Evolutionary conservation across 2,329 filamentous ascomycete species (phyloP), one percentile per base, ranked within the genome.

Genomic region (Fusarium sambucinum): DNA sequence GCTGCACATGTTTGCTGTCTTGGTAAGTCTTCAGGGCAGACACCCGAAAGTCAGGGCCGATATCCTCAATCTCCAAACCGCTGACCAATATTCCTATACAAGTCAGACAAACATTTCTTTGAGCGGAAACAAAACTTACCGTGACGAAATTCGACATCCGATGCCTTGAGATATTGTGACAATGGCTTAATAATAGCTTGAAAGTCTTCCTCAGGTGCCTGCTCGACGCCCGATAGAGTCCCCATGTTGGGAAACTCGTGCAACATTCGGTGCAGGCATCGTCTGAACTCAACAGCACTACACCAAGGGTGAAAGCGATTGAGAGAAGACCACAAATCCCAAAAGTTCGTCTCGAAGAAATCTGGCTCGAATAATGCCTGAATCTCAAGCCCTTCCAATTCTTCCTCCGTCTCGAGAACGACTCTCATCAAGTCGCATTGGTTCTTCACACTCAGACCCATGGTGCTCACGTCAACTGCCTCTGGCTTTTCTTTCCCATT

Each of bases 181-280:
- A 74, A 58, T 1, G 72, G 72, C 38, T 72, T 74, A 12, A 74
- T 74, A 13, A 74, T 74, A 17, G 72, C 69, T 35, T 73, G 62
- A 9, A 74, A 74, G 17, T 74, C 72, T 19, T 74, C 72, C 50
- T 74, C 72, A 0, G 72, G 72, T 1, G 72, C 72, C 21, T 74
- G 72, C 30, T 74, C 67, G 6, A 74, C 65, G 2, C 72, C 72
- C 6, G 69, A 74, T 5, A 74, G 11, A 1, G 55, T 71, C 4
- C 72, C 72, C 72, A 74, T 74, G 7, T 74, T 74, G 17, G 72
- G 72, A 23, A 74, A 74, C 65, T 74, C 72, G 25, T 74, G 72
- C 23, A 74, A 23, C 55, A 74, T 74, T 0, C 72, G 61, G 30
- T 74, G 72, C 37, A 74, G 16, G 4, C 72, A 74, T n/a, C 72